phyloP scores from a whole-genome alignment of 2,329 filamentous ascomycete genomes.

The Cytospora mali region DNA sequence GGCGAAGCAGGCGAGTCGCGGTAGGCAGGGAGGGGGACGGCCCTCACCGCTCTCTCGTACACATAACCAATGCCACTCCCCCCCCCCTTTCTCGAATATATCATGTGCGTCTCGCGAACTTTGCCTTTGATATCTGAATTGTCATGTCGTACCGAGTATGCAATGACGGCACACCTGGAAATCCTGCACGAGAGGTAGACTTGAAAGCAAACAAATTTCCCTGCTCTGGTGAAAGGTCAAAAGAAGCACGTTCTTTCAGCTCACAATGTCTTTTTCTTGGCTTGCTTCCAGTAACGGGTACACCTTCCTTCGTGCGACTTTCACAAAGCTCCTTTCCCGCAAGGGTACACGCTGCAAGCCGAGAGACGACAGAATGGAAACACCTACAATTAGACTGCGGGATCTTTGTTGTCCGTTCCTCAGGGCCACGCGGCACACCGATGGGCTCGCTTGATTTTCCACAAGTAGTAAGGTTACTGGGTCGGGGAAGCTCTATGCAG shows the following conservation, averaged over 20 bases:
- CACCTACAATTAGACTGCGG: constrained; percentile 10
- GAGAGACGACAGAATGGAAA: not conserved
- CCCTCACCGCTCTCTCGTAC: constrained; percentile 21
- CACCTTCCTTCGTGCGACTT: not conserved
- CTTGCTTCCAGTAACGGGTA: not conserved
- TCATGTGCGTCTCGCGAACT: constrained; percentile 17
- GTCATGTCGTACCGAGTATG: constrained; percentile 24
- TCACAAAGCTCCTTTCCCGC: not conserved
- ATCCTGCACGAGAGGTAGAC: constrained; percentile 10
- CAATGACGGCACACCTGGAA: constrained; percentile 5
- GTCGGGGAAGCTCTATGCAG: not conserved
- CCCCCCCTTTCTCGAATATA: not conserved
- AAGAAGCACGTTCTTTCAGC: not conserved
- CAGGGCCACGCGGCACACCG: constrained; percentile 12
- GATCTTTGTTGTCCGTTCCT: constrained; percentile 20
- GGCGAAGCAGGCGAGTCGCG: not conserved
- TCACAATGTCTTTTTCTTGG: not conserved
- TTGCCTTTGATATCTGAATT: constrained; percentile 15
- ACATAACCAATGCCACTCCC: too few relatives aligned
- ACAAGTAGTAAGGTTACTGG: not conserved
- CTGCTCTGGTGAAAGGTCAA: not conserved
- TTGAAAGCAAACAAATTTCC: constrained; percentile 16
- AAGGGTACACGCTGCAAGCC: not conserved
- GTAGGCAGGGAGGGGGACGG: constrained; percentile 21
- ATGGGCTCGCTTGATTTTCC: constrained; percentile 19